phyloP scores from a whole-genome alignment of 2,329 filamentous ascomycete species.

The Verticillium alfalfae region DNA sequence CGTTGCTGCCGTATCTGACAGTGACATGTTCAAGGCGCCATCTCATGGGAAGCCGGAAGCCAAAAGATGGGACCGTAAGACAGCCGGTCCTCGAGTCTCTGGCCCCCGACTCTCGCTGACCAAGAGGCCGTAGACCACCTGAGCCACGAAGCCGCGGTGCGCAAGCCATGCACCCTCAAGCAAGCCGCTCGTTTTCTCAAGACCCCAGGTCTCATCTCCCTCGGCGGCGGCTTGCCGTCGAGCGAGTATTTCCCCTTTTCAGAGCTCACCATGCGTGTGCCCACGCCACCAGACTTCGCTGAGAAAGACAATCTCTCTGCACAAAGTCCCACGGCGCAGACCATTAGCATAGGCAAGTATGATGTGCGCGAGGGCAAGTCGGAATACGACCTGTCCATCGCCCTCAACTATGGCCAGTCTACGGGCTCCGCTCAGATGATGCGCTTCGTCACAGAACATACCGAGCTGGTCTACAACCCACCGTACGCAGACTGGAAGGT shows the following conservation, averaged over 20 bases:
- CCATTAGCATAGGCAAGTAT: conserved; percentile 72
- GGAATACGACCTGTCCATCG: conserved; percentile 72
- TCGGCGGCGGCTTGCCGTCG: conserved; percentile 87
- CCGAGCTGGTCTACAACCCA: conserved; percentile 80
- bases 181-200: conserved; percentile 73
- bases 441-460: conserved; percentile 90
- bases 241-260: conserved; percentile 91
- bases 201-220: conserved; percentile 79
- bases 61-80: conserved; percentile 79
- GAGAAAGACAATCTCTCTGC: conserved; percentile 56
- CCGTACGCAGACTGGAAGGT: conserved; percentile 89
- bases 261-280: conserved; percentile 68
- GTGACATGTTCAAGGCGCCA: conserved; percentile 77
- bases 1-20: conserved; percentile 70
- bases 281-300: conserved; percentile 62
- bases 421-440: conserved; percentile 81
- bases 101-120: neutral
- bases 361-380: conserved; percentile 59
- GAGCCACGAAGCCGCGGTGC: conserved; percentile 54
- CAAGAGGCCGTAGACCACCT: conserved; percentile 42
- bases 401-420: conserved; percentile 90
- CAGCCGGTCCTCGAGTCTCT: neutral
- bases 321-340: conserved; percentile 40
- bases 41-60: conserved; percentile 63
- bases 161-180: conserved; percentile 71